Conservation (phyloP, 805 yeast genomes). For the Barnettozyma californica region DNA sequence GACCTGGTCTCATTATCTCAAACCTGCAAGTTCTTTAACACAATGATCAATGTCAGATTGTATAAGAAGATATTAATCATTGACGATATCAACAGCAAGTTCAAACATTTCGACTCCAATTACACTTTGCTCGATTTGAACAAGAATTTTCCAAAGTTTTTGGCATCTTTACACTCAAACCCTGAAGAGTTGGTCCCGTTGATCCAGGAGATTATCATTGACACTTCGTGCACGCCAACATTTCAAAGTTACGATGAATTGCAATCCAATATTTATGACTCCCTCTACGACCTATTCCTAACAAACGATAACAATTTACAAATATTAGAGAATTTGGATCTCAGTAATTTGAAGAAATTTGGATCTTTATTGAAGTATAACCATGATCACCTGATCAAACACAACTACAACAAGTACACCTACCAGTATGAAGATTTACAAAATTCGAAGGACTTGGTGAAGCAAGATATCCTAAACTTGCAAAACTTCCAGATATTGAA, state of each 20-base stretch:
- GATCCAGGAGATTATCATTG: conserved; percentile 24
- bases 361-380: conserved; percentile 21
- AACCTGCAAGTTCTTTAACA: conserved; percentile 25
- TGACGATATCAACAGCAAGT: conserved; percentile 19
- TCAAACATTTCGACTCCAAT: conserved; percentile 20
- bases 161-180: conserved; percentile 25
- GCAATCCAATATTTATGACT: conserved; percentile 17
- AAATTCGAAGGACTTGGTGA: conserved; percentile 15
- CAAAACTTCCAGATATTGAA: conserved; percentile 20
- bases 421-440: conserved; percentile 15
- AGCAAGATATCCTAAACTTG: conserved; percentile 20
- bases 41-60: conserved; percentile 22
- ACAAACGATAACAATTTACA: conserved; percentile 24
- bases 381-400: conserved; percentile 22
- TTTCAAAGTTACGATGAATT: conserved; percentile 21
- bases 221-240: conserved; percentile 21
- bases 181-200: conserved; percentile 18
- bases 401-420: conserved; percentile 23
- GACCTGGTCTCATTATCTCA: conserved; percentile 23
- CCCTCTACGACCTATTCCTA: conserved; percentile 24
- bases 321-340: conserved; percentile 22
- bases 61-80: conserved; percentile 24
- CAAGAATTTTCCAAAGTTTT: conserved; percentile 22
- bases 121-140: conserved; percentile 21
- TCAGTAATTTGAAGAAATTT: conserved; percentile 24